phyloP scores from a whole-genome alignment of 2,329 filamentous ascomycete genomes.

The Rhinocladiella similis region DNA sequence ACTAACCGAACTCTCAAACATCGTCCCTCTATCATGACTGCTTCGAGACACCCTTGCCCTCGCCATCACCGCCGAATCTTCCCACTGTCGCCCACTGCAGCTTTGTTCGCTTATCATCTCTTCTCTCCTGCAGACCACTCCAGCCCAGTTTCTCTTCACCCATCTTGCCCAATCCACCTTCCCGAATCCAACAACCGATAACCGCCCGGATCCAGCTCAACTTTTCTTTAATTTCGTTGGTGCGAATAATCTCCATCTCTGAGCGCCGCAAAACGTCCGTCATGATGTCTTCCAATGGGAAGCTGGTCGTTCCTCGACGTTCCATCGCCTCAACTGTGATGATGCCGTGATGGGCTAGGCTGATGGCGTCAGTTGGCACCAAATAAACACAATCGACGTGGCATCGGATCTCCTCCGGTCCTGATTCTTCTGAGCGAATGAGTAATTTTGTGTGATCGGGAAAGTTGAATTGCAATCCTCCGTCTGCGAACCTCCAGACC shows the following conservation, averaged over 20 bases:
- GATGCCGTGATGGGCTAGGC: constrained; percentile 41
- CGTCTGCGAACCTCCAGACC: constrained; percentile 53
- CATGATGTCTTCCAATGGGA: constrained; percentile 31
- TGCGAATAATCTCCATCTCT: constrained; percentile 45
- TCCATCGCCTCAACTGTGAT: constrained; percentile 43
- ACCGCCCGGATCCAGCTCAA: constrained; percentile 46
- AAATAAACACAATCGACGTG: constrained; percentile 50
- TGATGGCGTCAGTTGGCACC: constrained; percentile 45
- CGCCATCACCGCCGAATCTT: constrained; percentile 46
- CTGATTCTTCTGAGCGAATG: constrained; percentile 35
- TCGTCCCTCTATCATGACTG: background rate
- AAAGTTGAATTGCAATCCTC: constrained; percentile 54
- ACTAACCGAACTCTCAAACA: background rate
- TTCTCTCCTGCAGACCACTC: constrained; percentile 40
- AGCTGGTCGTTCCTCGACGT: constrained; percentile 27
- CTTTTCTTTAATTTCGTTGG: constrained; percentile 47
- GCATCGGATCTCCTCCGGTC: constrained; percentile 27
- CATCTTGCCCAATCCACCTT: constrained; percentile 33
- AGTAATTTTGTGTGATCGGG: constrained; percentile 54
- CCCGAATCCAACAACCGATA: constrained; percentile 35
- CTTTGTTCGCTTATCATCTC: constrained; percentile 47
- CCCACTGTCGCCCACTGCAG: constrained; percentile 55
- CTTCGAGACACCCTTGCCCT: constrained; percentile 9
- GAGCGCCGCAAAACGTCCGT: constrained; percentile 26
- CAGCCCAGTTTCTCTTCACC: constrained; percentile 32